Percentiles rank a stretch among this genome's conserved stretches.
phyloP scores from a whole-genome alignment of 2,329 filamentous ascomycete genomes.

The Exophiala alcalophila region DNA sequence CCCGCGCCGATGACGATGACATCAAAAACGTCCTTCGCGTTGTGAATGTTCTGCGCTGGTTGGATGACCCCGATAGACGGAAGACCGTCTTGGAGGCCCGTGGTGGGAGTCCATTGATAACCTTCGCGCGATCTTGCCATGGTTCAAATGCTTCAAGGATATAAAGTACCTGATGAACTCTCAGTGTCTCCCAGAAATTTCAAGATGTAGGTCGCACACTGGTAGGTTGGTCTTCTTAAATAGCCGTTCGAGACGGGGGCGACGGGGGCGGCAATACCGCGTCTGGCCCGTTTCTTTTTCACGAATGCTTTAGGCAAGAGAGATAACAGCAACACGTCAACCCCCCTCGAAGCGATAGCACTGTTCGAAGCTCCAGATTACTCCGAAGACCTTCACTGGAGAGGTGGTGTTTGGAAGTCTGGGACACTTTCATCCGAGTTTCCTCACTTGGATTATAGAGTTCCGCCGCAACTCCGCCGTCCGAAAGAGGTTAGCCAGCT shows the following conservation, averaged over 20 bases:
- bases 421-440: neutral
- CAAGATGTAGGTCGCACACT: no score
- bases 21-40: conserved; percentile 6
- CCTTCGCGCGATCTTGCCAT: conserved; percentile 32
- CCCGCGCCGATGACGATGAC: conserved; percentile 36
- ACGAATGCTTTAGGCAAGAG: no score
- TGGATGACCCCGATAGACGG: conserved; percentile 30
- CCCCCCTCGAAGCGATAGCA: no score
- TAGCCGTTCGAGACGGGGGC: no score
- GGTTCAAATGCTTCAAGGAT: no score
- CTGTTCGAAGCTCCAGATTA: no score
- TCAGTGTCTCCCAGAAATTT: no score
- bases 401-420: neutral
- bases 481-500: neutral
- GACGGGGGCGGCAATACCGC: no score
- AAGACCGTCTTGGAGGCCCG: conserved; percentile 27
- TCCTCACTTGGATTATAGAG: conserved; percentile 1
- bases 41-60: conserved; percentile 23
- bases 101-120: conserved; percentile 31
- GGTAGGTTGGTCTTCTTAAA: no score
- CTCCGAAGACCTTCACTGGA: conserved; percentile 9
- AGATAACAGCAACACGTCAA: no score
- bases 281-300: no score
- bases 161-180: no score
- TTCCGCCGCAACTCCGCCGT: neutral